Evolutionary conservation across 2,329 filamentous ascomycete species (phyloP), one percentile per base, ranked within the genome.

Genomic region (Xylogone sp.): DNA sequence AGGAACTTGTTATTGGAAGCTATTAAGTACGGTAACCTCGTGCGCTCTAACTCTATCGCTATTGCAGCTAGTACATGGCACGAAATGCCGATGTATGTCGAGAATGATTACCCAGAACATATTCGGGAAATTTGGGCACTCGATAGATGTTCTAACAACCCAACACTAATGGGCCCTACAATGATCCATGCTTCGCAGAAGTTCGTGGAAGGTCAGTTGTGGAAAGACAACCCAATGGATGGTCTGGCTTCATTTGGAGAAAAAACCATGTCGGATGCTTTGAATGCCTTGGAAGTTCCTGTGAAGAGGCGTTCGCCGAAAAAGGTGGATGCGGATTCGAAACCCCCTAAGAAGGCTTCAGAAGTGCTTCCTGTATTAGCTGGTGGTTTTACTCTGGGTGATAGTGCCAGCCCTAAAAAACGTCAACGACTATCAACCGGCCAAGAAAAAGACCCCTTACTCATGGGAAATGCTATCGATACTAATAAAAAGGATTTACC

Each of bases 61-160:
- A 74, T 74, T 21, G 74, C 83, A 0, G 83, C 90, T 60, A 87
- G 86, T 52, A 69, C 73, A 21, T 84, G 83, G 20, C 88, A 93
- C 59, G 89, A 96, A 64, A 77, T 97, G 52, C 90, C 90, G 0
- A 68, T 96, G 10, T 87, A 84, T 52, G 70, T 96, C 2, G 65
- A 81, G 2, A 70, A 81, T 24, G 42, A 58, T 18, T 90, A 93
- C 63, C 87, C 90, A 0, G 73, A 74, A 10, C 75, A 78, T 1
- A 77, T 78, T 2, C 78, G 79, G 2, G 67, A 72, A 16, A 74
- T 78, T 3, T 96, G 91, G 87, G 83, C 88, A 1, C 77, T 96
- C 24, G 75, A 83, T 54, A 67, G 70, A 1, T 61, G 73, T 7
- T 60, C 63, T 1, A 46, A 48, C 3, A 69, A 73, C 18, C 77